Base-by-base conservation (phyloP, 2,329 filamentous ascomycete species). In the Colletotrichum sp. region DNA sequence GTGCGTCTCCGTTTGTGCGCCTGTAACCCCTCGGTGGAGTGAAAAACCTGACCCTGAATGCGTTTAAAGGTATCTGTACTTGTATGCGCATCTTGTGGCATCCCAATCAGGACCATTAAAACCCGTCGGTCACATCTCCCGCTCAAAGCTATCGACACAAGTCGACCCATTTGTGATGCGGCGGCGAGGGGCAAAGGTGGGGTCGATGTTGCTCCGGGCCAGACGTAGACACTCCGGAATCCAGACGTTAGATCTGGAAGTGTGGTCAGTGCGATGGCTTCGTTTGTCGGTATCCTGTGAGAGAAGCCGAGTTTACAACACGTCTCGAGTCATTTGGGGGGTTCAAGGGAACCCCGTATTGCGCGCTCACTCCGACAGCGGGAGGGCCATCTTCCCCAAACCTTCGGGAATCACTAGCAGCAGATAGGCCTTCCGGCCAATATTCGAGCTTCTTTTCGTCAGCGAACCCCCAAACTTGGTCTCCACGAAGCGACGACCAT, bases 211-310 rank as follows among this genome's bases (percentile, higher is more conserved):
- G 73, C 64, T 69, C 44, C 24, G 39, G 44, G 34, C 64, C 52
- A 57, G 55, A 64, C 59, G 57, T 28, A 66, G 39, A 34, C 57
- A 34, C 59, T 71, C 59, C 28, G 52, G 67, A 69, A 26, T 62
- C 55, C 32, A 44, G 44, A 76, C 55, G 57, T 64, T 24, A 62
- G 64, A 57, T 76, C 69, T 69, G 30, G 24, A 21, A 44, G 24
- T 12, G n/a, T 69, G 69, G 69, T 59, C 57, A 73, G 57, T 76
- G 70, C 64, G 64, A 76, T 69, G 49, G 70, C 59, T 30, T 76
- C 64, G 57, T 70, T 76, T 52, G 34, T 76, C 73, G 64, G 73
- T 73, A 73, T 76, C 73, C 73, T 76, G 70, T 76, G 60, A 73
- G 64, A 64, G 44, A 63, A 71, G 49, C 32, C 71, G 28, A 52